Evolutionary conservation across 176 grass and related monocot species (phyloP), one percentile per base, ranked within the genome.

Genomic region (Oryza meridionalis): DNA sequence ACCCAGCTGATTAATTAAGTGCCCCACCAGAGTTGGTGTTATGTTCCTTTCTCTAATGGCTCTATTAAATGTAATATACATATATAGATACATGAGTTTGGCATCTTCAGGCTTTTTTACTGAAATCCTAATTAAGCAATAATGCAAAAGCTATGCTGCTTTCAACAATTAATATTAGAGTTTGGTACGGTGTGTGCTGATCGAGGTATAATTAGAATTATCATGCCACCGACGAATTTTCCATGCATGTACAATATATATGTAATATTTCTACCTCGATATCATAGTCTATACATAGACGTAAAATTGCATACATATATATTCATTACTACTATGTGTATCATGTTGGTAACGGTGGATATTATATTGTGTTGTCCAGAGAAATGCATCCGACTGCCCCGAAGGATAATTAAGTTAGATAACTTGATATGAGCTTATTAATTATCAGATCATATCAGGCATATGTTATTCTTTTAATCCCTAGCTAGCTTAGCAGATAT

Each of bases 11-110:
- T 75, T 75, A 81, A 75, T 86, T 67, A 67, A 67, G 33, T 59
- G 22, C 33, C 77, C 61, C 77, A 61, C 85, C 25, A 68, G 25
- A 75, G 70, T 81, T 69, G 85, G 77, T 86, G 70, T 3, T 10
- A 46, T 24, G 70, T 81, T 69, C 46, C 62, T 86, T 33, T 86
- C 70, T 9, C 62, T 86, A 67, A 55, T 86, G 3, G 59, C 46
- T n/a, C 0, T 59, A 58, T 38, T 24, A 67, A 68, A 68, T 67
- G 43, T 47, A 67, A 63, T 67, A 24, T 21, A 62, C 10, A 76
- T 21, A 62, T 17, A 76, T 11, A 19, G 4, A 51, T 17, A 66
- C 16, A 75, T 45, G 22, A 46, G 8, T 65, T 81, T 75, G 35
- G 77, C 61, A 67, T 75, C 43, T 43, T 55, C 2, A 42, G 9